Evolutionary conservation across 768 basidiomycete genomes (phyloP).

Genomic region (Mycena sanguinolenta): DNA sequence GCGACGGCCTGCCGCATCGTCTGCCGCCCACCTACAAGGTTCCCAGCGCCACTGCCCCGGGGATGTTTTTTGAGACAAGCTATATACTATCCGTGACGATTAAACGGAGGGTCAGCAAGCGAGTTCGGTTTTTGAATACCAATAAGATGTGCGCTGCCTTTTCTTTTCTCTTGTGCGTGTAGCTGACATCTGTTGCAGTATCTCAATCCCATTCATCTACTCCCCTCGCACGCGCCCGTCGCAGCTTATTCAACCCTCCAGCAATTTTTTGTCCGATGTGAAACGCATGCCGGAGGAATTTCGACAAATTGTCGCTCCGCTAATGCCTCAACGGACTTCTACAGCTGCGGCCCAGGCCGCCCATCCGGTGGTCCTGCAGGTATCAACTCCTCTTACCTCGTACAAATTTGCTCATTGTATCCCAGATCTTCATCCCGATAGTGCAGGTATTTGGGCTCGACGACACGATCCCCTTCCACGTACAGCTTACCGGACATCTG

Average conservation of each 20-base stretch:
- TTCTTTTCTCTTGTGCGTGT: neutral
- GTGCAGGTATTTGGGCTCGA: slow-evolving; percentile 30
- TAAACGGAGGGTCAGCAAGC: slow-evolving; percentile 52
- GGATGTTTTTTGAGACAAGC: slow-evolving; percentile 53
- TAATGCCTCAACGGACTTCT: slow-evolving; percentile 58
- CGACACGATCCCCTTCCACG: slow-evolving; percentile 30
- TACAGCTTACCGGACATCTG: slow-evolving; percentile 29
- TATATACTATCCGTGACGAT: slow-evolving; percentile 64
- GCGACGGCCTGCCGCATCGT: slow-evolving; percentile 42
- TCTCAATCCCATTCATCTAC: slow-evolving; percentile 67
- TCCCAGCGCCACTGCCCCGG: slow-evolving; percentile 46
- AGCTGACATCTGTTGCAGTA: slow-evolving; percentile 44
- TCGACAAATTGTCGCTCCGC: slow-evolving; percentile 61
- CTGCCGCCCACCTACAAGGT: slow-evolving; percentile 65
- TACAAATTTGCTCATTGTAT: slow-evolving; percentile 1
- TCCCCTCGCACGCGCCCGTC: slow-evolving; percentile 67
- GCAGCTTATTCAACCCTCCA: slow-evolving; percentile 62
- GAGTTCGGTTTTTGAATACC: slow-evolving; percentile 60
- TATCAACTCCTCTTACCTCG: neutral
- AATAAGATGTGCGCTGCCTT: slow-evolving; percentile 57
- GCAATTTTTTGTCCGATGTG: slow-evolving; percentile 68
- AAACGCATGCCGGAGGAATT: slow-evolving; percentile 79
- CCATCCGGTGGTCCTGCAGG: slow-evolving; percentile 62
- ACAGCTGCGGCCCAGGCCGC: slow-evolving; percentile 43
- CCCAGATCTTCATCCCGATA: slow-evolving; percentile 31